Evolutionary conservation across 83 land plant genomes (phyloP).

Genomic region (Picea abies): DNA sequence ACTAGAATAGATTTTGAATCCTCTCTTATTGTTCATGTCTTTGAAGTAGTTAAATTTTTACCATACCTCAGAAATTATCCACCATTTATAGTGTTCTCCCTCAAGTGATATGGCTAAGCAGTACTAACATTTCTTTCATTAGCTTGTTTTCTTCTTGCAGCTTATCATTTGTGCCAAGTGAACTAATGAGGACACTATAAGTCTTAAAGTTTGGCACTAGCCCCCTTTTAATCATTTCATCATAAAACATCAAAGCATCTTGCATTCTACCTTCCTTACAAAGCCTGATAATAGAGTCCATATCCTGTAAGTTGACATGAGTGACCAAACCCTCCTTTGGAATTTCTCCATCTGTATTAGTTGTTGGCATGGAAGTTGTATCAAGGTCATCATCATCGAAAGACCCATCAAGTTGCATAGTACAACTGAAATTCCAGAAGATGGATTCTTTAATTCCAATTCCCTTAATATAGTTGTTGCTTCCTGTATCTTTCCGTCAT

Average conservation of each 20-base stretch:
- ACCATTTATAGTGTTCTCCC: too few species aligned
- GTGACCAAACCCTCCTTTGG: too few species aligned
- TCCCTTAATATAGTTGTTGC: conserved; percentile 33
- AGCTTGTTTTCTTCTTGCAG: neutral
- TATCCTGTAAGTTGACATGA: neutral
- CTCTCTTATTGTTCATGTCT: too few species aligned
- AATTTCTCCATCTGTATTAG: neutral
- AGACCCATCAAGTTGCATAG: neutral
- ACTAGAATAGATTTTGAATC: too few species aligned
- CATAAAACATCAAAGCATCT: too few species aligned
- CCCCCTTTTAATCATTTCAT: conserved; percentile 9
- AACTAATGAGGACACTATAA: neutral
- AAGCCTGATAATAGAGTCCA: conserved; percentile 8
- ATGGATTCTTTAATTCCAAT: neutral
- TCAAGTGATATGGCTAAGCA: too few species aligned
- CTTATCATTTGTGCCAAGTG: neutral
- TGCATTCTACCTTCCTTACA: conserved; percentile 6
- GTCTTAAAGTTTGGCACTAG: conserved; percentile 11
- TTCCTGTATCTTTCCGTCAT: conserved; percentile 57
- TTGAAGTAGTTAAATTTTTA: too few species aligned
- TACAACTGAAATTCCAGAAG: neutral
- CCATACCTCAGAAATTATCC: too few species aligned
- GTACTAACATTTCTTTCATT: too few species aligned
- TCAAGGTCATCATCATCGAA: neutral
- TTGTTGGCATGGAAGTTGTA: neutral